phyloP scores from a whole-genome alignment of 306 rosid species.

The Dryas drummondii region DNA sequence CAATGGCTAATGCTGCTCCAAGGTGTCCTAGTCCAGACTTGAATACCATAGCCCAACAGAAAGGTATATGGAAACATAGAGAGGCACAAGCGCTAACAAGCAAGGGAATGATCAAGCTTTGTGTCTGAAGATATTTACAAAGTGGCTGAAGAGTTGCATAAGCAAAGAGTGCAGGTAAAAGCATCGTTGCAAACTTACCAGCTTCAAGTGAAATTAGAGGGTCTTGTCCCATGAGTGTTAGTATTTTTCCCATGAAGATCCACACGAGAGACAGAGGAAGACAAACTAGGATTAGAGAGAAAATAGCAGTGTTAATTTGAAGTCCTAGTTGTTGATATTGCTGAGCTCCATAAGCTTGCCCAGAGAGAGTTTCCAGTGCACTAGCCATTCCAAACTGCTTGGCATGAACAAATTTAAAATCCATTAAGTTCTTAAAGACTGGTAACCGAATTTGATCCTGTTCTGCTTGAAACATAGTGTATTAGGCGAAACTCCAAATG shows the following conservation, averaged over 20 bases:
- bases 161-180: slow-evolving; percentile 73
- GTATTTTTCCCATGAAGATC: slow-evolving; percentile 56
- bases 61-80: slow-evolving; percentile 47
- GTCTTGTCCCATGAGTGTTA: slow-evolving; percentile 67
- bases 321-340: slow-evolving; percentile 38
- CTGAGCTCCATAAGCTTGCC: slow-evolving; percentile 51
- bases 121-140: slow-evolving; percentile 63
- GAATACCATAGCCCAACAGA: slow-evolving; percentile 72
- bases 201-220: slow-evolving; percentile 71
- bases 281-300: slow-evolving; percentile 52
- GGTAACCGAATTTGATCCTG: neutral
- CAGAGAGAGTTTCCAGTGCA: slow-evolving; percentile 45
- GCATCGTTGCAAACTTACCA: slow-evolving; percentile 55
- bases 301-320: slow-evolving; percentile 31
- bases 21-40: slow-evolving; percentile 43
- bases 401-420: slow-evolving; percentile 9
- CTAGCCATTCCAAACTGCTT: slow-evolving; percentile 44
- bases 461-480: neutral
- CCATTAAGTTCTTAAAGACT: neutral
- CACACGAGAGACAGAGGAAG: slow-evolving; percentile 58
- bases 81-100: slow-evolving; percentile 43
- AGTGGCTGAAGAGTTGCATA: slow-evolving; percentile 61
- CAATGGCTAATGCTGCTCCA: slow-evolving; percentile 78
- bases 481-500: no score
- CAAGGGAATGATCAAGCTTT: slow-evolving; percentile 63